Evolutionary conservation across 352 stramenopile species (phyloP), one percentile per base, ranked within the genome.

Genomic region (Globisporangium okanoganense): DNA sequence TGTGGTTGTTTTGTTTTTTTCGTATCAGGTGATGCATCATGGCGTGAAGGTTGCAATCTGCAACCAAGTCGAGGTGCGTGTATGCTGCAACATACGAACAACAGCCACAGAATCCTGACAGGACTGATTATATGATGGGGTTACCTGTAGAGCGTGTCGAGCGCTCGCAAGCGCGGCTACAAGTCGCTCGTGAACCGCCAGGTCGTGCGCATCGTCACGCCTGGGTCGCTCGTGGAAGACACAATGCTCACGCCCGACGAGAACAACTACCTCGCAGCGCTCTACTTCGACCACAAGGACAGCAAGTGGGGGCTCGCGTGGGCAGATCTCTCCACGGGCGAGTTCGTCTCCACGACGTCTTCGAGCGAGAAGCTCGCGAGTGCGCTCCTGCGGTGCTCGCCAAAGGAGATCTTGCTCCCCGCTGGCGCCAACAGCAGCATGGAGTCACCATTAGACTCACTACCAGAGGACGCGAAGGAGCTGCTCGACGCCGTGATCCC

Each of bases 21-120:
- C n/a, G n/a, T 52, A 9, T 5, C 43, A 90, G 80, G 80, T 91
- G 43, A 91, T 89, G 74, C 84, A 93, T 59, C 84, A 93, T 59
- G 84, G 84, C 7, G 70, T 89, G 1, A 93, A 91, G 64, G 81
- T 93, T n/a, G 84, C 84, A 2, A 86, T 93, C 45, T 93, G 84
- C 58, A 91, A 91, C 61, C 84, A 93, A 72, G 69, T 88, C 8
- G 82, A 93, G 73, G 81, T 44, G 7, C 16, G 12, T 44, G 38
- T 44, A 44, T 44, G 38, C 6, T 44, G 38, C 14, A 44, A 5
- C 5, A n/a, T 43, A 43, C 13, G 36, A 13, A 43, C 3, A n/a
- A n/a, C n/a, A n/a, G n/a, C n/a, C n/a, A n/a, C n/a, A n/a, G n/a
- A n/a, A n/a, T n/a, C n/a, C n/a, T n/a, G n/a, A n/a, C 36, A 43